phyloP scores from a whole-genome alignment of 1,284 basidiomycete species.

The Microstroma glucosiphilum region DNA sequence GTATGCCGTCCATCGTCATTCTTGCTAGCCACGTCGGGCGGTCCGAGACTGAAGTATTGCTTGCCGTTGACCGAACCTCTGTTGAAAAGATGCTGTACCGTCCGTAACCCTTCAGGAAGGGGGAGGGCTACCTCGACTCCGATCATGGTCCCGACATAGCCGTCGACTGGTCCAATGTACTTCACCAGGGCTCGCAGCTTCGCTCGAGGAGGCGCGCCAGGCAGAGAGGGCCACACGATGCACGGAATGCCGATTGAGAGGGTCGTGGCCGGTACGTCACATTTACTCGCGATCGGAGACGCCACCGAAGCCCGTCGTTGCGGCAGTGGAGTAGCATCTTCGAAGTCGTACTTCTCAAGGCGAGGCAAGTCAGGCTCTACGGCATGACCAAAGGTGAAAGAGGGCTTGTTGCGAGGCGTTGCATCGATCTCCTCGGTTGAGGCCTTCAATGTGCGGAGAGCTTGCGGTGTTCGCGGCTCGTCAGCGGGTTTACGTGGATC shows the following conservation, averaged over 20 bases:
- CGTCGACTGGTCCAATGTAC: conserved; percentile 31
- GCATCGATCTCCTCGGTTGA: too few relatives aligned
- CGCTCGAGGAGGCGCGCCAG: background rate
- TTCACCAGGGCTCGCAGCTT: conserved; percentile 24
- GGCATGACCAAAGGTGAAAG: too few relatives aligned
- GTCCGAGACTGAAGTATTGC: conserved; percentile 69
- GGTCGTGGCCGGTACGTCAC: background rate
- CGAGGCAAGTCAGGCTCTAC: too few relatives aligned
- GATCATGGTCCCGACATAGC: conserved; percentile 25
- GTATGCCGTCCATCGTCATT: too few relatives aligned
- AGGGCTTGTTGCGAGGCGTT: too few relatives aligned
- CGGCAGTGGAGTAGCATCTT: too few relatives aligned
- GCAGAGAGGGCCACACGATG: conserved; percentile 18
- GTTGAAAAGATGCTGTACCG: conserved; percentile 58
- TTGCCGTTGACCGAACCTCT: conserved; percentile 73
- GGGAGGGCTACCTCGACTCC: conserved; percentile 28
- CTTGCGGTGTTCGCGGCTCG: too few relatives aligned
- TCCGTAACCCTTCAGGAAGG: conserved; percentile 10
- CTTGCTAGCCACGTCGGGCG: conserved; percentile 37
- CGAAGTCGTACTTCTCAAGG: too few relatives aligned
- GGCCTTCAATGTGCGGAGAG: too few relatives aligned
- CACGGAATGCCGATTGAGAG: conserved; percentile 22
- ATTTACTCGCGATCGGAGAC: too few relatives aligned
- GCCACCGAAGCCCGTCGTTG: too few relatives aligned
- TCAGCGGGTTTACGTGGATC: too few relatives aligned